phyloP scores from a whole-genome alignment of 805 yeast species.

The Sungouiozyma intestinalis region DNA sequence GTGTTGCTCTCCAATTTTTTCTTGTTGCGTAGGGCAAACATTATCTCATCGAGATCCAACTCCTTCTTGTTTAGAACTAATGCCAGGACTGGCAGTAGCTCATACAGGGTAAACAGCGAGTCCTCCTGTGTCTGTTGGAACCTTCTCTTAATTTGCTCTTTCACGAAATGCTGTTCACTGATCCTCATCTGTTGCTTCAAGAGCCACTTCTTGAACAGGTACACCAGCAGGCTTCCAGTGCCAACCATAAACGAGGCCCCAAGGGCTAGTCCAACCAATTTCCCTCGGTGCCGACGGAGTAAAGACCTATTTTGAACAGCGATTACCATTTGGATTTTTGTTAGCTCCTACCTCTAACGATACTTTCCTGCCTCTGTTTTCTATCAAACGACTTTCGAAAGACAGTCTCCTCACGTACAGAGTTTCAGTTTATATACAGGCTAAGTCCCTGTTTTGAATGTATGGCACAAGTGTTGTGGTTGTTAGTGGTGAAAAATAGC shows the following conservation, averaged over 20 bases:
- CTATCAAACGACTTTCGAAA: too few species aligned
- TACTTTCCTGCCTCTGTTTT: too few species aligned
- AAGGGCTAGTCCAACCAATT: slow-evolving; percentile 15
- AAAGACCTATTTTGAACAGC: slow-evolving; percentile 3
- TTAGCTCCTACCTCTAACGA: too few species aligned
- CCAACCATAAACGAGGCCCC: slow-evolving; percentile 18
- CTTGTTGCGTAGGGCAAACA: slow-evolving; percentile 17
- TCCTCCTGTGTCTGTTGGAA: slow-evolving; percentile 90
- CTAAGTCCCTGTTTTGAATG: too few species aligned
- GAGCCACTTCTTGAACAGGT: slow-evolving; percentile 24
- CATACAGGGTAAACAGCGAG: slow-evolving; percentile 72
- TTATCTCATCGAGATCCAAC: slow-evolving; percentile 20
- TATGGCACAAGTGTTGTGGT: too few species aligned
- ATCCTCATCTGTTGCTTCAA: slow-evolving; percentile 36
- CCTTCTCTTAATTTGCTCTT: slow-evolving; percentile 65
- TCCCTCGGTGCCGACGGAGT: slow-evolving; percentile 20
- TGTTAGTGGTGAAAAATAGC: not conserved
- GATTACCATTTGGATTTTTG: not conserved
- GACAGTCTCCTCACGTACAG: too few species aligned
- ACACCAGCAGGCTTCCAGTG: slow-evolving; percentile 21
- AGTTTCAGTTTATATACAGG: too few species aligned
- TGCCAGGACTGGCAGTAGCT: slow-evolving; percentile 67
- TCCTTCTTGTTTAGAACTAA: slow-evolving; percentile 22
- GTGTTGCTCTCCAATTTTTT: slow-evolving; percentile 3
- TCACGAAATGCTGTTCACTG: slow-evolving; percentile 47